A percentile compares a stretch with the other conserved stretches of the same genome.
These are phyloP conservation scores for Metschnikowia koreensis DNA, from an alignment of 805 yeast genomes.

Conservation along the genomic window DNA sequence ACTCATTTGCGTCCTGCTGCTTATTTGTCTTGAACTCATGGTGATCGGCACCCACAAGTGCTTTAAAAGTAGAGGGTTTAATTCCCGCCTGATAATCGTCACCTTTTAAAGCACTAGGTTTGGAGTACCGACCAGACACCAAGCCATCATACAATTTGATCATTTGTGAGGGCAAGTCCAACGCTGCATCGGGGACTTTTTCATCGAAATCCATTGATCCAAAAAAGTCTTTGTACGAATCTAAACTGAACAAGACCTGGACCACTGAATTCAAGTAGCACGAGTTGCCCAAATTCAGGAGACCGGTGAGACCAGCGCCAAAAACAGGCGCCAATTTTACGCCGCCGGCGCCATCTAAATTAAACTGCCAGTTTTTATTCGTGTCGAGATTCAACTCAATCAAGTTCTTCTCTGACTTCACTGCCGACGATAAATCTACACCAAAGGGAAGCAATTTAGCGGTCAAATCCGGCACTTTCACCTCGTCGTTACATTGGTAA, in stretches of 20 bases:
- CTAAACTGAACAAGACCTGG: conserved; percentile 61
- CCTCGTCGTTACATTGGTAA: conserved; percentile 86
- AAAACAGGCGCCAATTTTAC: conserved; percentile 58
- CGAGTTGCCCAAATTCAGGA: conserved; percentile 88
- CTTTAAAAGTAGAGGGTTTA: conserved; percentile 72
- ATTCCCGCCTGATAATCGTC: conserved; percentile 71
- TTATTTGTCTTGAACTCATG: conserved; percentile 79
- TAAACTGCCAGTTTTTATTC: conserved; percentile 90
- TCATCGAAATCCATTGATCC: conserved; percentile 32
- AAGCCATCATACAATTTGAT: conserved; percentile 79
- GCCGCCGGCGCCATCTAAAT: conserved; percentile 71
- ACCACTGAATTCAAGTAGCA: conserved; percentile 84
- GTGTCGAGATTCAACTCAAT: conserved; percentile 91
- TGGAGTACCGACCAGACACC: conserved; percentile 67
- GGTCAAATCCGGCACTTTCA: conserved; percentile 61
- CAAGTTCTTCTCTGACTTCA: conserved; percentile 82
- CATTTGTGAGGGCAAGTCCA: conserved; percentile 71
- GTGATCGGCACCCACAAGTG: conserved; percentile 73
- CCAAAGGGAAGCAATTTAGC: conserved; percentile 56
- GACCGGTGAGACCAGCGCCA: conserved; percentile 80
- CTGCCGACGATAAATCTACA: conserved; percentile 53
- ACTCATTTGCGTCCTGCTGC: conserved; percentile 96
- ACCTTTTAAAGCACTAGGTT: conserved; percentile 45
- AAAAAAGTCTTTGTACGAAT: conserved; percentile 38
- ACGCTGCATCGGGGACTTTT: conserved; percentile 48